Evolutionary conservation across 2,329 filamentous ascomycete genomes (phyloP), one percentile per base, ranked within the genome.

Genomic region (Tolypocladium pustulatum): DNA sequence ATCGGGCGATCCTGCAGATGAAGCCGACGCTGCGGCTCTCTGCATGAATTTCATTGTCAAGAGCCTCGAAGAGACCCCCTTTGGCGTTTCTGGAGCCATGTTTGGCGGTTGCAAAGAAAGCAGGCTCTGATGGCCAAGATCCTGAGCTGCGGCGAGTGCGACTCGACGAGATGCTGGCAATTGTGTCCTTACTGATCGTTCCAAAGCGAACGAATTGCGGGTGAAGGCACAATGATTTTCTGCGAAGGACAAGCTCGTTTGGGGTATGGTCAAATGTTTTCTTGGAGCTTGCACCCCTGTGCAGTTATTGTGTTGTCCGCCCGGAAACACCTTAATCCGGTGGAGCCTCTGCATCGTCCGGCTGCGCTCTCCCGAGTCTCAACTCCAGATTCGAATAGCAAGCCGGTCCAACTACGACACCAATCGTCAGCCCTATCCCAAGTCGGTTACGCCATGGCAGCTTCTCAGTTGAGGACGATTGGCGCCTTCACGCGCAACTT

Each of bases 1-100:
- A 66, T 77, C 68, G 62, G 81, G 71, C 60, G 76, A 76, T 22
- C 76, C 70, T 56, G 73, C 68, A 60, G 67, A 74, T 38, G 76
- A 76, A 55, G 76, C 76, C 30, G 86, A 82, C 55, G 87, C 85
- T 55, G 86, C 88, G 62, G 89, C 89, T 67, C 92, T 84, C 78
- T 96, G 92, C 92, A 97, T 97, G 71, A 97, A 97, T 78, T 96
- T 96, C 91, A 96, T 97, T 41, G 89, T 92, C 69, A 95, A 80
- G 54, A 97, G 86, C 65, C 91, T 86, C 60, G 88, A 92, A 62
- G 92, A 96, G 85, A 95, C 91, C 53, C 80, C 81, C 73, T 82
- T 82, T 54, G 83, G 78, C 61, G 78, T 85, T 68, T 78, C 75
- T 61, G 80, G 74, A 65, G 80, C 73, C 72, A 81, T 79, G 54